These are phyloP conservation scores for Otatea glauca DNA, from an alignment of 176 grass and related monocot genomes.

Conservation along the genomic window DNA sequence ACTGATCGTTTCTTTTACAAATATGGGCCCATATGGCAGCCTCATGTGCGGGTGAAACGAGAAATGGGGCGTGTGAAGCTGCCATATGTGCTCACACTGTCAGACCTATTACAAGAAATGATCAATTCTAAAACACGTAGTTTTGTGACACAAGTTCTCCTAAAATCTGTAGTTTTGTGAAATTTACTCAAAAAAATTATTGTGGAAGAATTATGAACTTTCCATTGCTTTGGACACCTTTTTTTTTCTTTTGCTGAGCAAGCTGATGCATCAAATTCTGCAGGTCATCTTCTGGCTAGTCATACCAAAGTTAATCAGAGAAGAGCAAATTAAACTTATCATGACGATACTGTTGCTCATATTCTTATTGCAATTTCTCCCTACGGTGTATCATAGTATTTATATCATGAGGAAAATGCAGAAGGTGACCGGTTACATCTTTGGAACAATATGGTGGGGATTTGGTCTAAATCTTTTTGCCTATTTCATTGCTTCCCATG, in stretches of 20 bases:
- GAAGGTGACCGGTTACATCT: constrained; percentile 97
- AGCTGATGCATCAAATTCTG: constrained; percentile 36
- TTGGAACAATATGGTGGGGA: constrained; percentile 97
- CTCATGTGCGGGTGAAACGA: too few relatives aligned
- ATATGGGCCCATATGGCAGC: too few relatives aligned
- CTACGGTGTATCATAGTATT: constrained; percentile 92
- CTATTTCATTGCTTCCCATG: constrained; percentile 98
- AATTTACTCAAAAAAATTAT: background rate
- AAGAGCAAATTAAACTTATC: constrained; percentile 74
- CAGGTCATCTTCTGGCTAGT: constrained; percentile 87
- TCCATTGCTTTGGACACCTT: background rate
- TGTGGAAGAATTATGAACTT: background rate
- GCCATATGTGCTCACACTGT: too few relatives aligned
- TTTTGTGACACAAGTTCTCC: too few relatives aligned
- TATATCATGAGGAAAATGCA: constrained; percentile 96
- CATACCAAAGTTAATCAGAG: constrained; percentile 77
- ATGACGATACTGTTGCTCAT: constrained; percentile 75
- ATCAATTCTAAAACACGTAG: too few relatives aligned
- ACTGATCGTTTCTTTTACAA: too few relatives aligned
- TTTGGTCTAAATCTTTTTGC: constrained; percentile 92
- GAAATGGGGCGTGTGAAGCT: too few relatives aligned
- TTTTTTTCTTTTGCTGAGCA: constrained; percentile 11
- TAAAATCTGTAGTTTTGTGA: too few relatives aligned
- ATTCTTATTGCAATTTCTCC: constrained; percentile 90
- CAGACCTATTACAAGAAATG: too few relatives aligned